phyloP scores from a whole-genome alignment of 2,329 filamentous ascomycete species.

The Didymella glomerata region DNA sequence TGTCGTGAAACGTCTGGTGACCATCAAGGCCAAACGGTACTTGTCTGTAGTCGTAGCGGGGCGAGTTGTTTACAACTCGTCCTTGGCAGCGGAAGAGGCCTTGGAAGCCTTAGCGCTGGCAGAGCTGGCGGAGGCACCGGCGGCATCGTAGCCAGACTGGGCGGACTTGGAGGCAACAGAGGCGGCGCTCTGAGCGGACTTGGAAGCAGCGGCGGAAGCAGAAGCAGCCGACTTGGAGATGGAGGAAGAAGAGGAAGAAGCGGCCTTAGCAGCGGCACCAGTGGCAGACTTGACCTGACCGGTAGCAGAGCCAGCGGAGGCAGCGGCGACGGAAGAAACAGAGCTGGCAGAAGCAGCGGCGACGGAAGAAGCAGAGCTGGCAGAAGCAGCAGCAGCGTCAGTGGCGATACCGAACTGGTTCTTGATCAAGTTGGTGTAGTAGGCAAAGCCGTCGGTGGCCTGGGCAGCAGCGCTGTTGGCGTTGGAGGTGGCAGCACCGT shows the following conservation, averaged over 20 bases:
- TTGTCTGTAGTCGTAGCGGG: constrained; percentile 20
- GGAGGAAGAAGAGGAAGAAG: constrained; percentile 45
- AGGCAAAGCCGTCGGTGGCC: constrained; percentile 63
- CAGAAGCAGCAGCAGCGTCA: constrained; percentile 34
- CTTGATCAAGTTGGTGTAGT: constrained; percentile 53
- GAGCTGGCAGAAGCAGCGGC: constrained; percentile 33
- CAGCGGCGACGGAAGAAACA: constrained; percentile 37
- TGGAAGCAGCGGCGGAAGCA: constrained; percentile 43
- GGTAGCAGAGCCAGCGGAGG: constrained; percentile 32
- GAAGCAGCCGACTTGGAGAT: constrained; percentile 47
- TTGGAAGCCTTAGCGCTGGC: constrained; percentile 38
- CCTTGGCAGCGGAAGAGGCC: constrained; percentile 40
- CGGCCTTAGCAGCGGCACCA: constrained; percentile 37
- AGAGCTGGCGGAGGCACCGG: constrained; percentile 40
- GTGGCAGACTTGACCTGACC: constrained; percentile 39
- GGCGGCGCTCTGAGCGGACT: constrained; percentile 45
- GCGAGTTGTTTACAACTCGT: constrained; percentile 54
- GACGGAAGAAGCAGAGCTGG: constrained; percentile 35
- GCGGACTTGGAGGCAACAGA: constrained; percentile 47
- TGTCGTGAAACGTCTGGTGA: constrained; percentile 29
- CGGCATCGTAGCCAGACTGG: constrained; percentile 44
- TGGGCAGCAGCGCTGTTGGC: constrained; percentile 79
- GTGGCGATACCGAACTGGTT: constrained; percentile 56
- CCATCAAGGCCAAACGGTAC: constrained; percentile 23
- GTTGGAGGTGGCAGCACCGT: constrained; percentile 54